phyloP scores from a whole-genome alignment of 1,284 basidiomycete genomes.

The Salmacisia buchloeana region DNA sequence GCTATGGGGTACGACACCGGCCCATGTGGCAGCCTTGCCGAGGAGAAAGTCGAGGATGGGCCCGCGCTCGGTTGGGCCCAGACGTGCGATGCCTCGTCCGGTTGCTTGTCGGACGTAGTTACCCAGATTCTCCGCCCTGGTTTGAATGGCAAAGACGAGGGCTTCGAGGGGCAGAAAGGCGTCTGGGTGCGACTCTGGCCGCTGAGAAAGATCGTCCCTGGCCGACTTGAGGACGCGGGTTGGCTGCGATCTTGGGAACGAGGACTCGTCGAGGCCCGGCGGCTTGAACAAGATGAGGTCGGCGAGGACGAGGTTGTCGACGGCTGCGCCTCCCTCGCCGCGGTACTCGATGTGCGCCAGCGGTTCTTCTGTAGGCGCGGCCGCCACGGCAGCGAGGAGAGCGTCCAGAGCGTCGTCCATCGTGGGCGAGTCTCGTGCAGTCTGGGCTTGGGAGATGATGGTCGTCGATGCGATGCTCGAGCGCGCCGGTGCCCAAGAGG shows the following conservation, averaged over 20 bases:
- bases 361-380: slow-evolving; percentile 3
- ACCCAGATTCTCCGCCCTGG: slow-evolving; percentile 37
- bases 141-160: slow-evolving; percentile 39
- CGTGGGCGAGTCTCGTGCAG: background rate
- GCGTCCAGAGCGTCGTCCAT: slow-evolving; percentile 9
- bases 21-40: slow-evolving; percentile 35
- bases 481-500: background rate
- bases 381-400: slow-evolving; percentile 8
- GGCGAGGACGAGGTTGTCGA: background rate
- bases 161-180: slow-evolving; percentile 38
- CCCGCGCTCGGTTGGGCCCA: slow-evolving; percentile 37
- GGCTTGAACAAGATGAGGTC: background rate
- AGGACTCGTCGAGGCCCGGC: background rate
- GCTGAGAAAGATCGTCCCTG: slow-evolving; percentile 13
- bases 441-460: background rate
- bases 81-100: slow-evolving; percentile 28
- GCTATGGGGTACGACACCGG: slow-evolving; percentile 28
- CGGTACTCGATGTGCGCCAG: background rate
- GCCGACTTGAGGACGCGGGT: slow-evolving; percentile 23
- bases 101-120: slow-evolving; percentile 41
- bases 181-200: slow-evolving; percentile 22
- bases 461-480: background rate
- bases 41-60: slow-evolving; percentile 41
- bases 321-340: background rate
- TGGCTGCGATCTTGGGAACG: slow-evolving; percentile 12